A percentile compares a stretch with the other conserved stretches of the same genome.
Evolutionary conservation across 2,329 filamentous ascomycete genomes (phyloP).

Genomic region (Clathrospora elynae): DNA sequence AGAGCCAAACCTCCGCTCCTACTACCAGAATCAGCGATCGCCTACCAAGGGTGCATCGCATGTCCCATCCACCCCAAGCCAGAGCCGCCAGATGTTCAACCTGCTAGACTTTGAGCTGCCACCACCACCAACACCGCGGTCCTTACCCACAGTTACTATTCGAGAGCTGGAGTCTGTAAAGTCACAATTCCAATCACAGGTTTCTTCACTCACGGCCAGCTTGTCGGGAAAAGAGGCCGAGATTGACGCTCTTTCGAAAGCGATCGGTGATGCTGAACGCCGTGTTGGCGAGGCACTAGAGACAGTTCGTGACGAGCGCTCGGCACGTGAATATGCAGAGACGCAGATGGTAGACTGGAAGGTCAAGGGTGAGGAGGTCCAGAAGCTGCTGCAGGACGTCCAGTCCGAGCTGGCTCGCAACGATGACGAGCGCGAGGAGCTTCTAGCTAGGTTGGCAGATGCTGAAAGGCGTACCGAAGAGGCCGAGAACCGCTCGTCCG

Average conservation of each 20-base stretch:
- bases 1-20: constrained; percentile 57
- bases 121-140: constrained; percentile 89
- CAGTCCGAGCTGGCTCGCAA: constrained; percentile 79
- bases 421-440: constrained; percentile 80
- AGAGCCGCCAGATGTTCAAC: constrained; percentile 42
- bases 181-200: constrained; percentile 86
- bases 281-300: constrained; percentile 87
- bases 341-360: constrained; percentile 84
- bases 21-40: constrained; percentile 42
- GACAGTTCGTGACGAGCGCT: constrained; percentile 76
- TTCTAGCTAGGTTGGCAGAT: constrained; percentile 74
- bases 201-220: constrained; percentile 90
- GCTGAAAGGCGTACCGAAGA: constrained; percentile 75
- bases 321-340: constrained; percentile 70
- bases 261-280: constrained; percentile 87
- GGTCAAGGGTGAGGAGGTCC: constrained; percentile 82
- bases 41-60: constrained; percentile 37
- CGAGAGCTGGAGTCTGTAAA: constrained; percentile 92
- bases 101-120: constrained; percentile 86
- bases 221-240: constrained; percentile 93
- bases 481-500: constrained; percentile 75
- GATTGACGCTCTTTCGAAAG: constrained; percentile 82
- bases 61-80: constrained; percentile 39
- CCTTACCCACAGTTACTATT: constrained; percentile 86
- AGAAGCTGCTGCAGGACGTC: constrained; percentile 76